Evolutionary conservation across 1,284 basidiomycete genomes (phyloP), one percentile per base, ranked within the genome.

Genomic region (Tilletia walkeri): DNA sequence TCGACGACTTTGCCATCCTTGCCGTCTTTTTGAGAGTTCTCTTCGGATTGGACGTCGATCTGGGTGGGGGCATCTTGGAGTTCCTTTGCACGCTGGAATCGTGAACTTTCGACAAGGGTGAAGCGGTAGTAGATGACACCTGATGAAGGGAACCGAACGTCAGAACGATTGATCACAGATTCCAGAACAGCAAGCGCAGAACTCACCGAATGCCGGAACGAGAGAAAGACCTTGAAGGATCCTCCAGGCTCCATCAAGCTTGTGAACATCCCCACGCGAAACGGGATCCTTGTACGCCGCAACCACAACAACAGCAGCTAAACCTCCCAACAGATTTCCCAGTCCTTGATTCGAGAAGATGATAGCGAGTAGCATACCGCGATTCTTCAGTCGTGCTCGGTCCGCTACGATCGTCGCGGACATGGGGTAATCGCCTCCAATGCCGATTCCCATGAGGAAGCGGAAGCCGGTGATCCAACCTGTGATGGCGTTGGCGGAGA

Each of bases 391-490:
- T 67, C 71, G 69, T 24, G 77, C 70, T 39, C 79, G 76, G 73
- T 81, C 79, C n/a, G 78, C 73, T 24, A 66, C 65, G 41, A 66
- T 66, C 38, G 45, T 16, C 14, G 41, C 59, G 30, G 67, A 69
- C 4, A 91, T 89, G 5, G 91, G 90, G 79, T 92, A 92, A 82
- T 92, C 91, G 38, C 91, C 91, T 30, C 91, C 91, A 1, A 92
- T 89, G 10, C 73, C 75, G 38, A 70, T 66, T 20, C 68, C 68
- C 50, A 69, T 63, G 6, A 69, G 47, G 56, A 65, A 34, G 34
- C 68, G 59, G 59, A 65, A 69, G 39, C 18, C 50, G 9, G 39
- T 16, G 20, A 69, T 69, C 68, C 68, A 69, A 24, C 20, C 38
- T 4, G 68, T 65, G 68, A 69, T 36, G 16, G 24, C 56, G 41